These are phyloP conservation scores for Debaryomyces maramus DNA, from an alignment of 805 yeast genomes.

Conservation along the genomic window DNA sequence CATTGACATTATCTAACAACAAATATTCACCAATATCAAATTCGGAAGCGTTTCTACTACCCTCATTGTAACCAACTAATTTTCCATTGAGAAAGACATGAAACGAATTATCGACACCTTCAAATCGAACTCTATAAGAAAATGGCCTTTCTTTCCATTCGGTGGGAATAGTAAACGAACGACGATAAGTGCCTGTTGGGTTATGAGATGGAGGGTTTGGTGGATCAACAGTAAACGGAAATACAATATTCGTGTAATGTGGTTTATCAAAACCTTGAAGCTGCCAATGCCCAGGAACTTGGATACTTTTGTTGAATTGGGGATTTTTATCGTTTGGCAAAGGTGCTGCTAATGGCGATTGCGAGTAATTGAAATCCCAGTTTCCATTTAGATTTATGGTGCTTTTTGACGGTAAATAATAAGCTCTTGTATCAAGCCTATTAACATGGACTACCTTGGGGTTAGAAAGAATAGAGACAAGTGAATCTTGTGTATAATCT, in stretches of 20 bases:
- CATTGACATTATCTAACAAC: slow-evolving; percentile 6
- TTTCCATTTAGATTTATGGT: slow-evolving; percentile 13
- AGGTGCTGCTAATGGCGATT: slow-evolving; percentile 9
- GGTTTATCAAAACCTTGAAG: slow-evolving; percentile 34
- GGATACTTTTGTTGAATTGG: slow-evolving; percentile 5
- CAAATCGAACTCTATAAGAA: slow-evolving; percentile 27
- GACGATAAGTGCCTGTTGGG: slow-evolving; percentile 34
- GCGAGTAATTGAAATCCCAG: slow-evolving; percentile 15
- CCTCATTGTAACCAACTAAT: slow-evolving; percentile 31
- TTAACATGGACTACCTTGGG: slow-evolving; percentile 11
- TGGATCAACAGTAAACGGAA: slow-evolving; percentile 32
- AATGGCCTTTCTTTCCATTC: slow-evolving; percentile 12
- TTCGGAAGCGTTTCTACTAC: slow-evolving; percentile 34
- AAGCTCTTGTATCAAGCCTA: slow-evolving; percentile 13
- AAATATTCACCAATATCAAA: slow-evolving; percentile 22
- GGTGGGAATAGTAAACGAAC: slow-evolving; percentile 18
- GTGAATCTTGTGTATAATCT: slow-evolving; percentile 1
- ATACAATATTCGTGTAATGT: slow-evolving; percentile 32
- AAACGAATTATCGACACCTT: slow-evolving; percentile 36
- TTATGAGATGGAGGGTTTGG: slow-evolving; percentile 29
- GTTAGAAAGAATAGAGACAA: slow-evolving; percentile 10
- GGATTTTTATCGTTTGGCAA: slow-evolving; percentile 5
- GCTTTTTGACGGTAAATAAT: slow-evolving; percentile 12
- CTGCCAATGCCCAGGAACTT: slow-evolving; percentile 40
- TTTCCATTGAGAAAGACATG: slow-evolving; percentile 31